Evolutionary conservation across 768 basidiomycete genomes (phyloP).

Genomic region (Serendipita sp.): DNA sequence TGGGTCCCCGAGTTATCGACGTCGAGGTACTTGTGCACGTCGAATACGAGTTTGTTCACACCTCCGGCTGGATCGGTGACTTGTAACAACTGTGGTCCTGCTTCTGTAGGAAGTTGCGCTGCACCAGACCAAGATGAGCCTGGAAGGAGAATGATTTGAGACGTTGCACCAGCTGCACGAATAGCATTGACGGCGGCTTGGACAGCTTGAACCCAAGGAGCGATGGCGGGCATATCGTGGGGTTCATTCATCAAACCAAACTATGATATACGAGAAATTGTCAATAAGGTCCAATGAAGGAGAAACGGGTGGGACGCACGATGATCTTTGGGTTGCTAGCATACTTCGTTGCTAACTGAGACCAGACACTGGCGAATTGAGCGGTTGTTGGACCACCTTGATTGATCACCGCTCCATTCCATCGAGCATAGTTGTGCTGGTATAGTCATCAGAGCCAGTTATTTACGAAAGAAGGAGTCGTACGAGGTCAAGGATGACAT

Average conservation of each 20-base stretch:
- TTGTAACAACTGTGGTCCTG: conserved; percentile 24
- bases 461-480: conserved; percentile 9
- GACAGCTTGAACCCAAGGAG: conserved; percentile 13
- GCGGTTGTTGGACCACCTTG: conserved; percentile 29
- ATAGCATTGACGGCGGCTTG: conserved; percentile 29
- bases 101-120: conserved; percentile 25
- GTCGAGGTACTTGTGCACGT: conserved; percentile 25
- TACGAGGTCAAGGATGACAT: conserved; percentile 37
- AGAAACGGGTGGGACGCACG: conserved; percentile 14
- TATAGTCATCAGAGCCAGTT: not conserved
- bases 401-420: conserved; percentile 29
- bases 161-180: conserved; percentile 26
- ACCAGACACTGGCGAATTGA: conserved; percentile 28
- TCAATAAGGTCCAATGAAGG: too few relatives aligned
- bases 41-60: conserved; percentile 27
- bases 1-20: conserved; percentile 30
- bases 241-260: conserved; percentile 34
- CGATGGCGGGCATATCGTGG: conserved; percentile 25
- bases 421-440: conserved; percentile 44
- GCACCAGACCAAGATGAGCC: conserved; percentile 28
- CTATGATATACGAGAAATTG: not conserved
- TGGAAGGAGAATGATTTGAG: conserved; percentile 29
- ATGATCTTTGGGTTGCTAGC: conserved; percentile 23
- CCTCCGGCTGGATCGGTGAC: conserved; percentile 28
- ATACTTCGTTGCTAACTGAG: conserved; percentile 26